Base-by-base conservation (phyloP, 169 alveolate genomes). In the Plasmodium gallinaceum region DNA sequence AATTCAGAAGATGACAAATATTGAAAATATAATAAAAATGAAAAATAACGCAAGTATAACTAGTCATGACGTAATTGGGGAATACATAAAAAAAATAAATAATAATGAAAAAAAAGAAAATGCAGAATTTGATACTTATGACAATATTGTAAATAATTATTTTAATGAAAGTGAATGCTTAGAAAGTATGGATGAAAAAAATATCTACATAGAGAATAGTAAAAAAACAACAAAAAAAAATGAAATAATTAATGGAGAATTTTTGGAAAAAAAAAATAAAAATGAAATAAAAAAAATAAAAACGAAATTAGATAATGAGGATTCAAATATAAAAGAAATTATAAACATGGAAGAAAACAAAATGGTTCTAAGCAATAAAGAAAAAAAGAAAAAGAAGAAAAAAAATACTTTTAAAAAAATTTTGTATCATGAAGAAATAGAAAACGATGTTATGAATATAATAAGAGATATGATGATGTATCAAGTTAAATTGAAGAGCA, bases 321-420 rank as follows among this genome's bases (percentile, higher is more conserved):
- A 52, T 48, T 20, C 65, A 71, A 3, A 71, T 39, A 16, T 52
- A 12, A 32, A 32, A 32, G 6, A 32, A 32, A 32, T 32, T 32
- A 20, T 26, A 7, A 57, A 16, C 37, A 10, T 48, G 32, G 62
- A 69, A 24, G 45, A 9, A 48, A 14, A 10, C 5, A 48, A 48
- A 48, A 62, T 39, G 42, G 22, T 42, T 7, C 61, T 57, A 69
- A 4, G 7, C 45, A 32, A 42, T 52, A 43, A 7, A 42, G 46
- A 39, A 46, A 24, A 73, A 54, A 61, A 75, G 60, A 61, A 62
- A 61, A 61, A 75, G 61, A 60, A 62, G 22, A 75, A 74, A 60
- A 57, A 66, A 60, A 20, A 61, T 51, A 18, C 43, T 18, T 18
- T 10, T 9, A 75, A 62, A 48, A 60, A 51, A 51, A 75, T 32